These are phyloP conservation scores for Fusarium odoratissimum DNA, from an alignment of 2,329 filamentous ascomycete species.

Conservation along the genomic window DNA sequence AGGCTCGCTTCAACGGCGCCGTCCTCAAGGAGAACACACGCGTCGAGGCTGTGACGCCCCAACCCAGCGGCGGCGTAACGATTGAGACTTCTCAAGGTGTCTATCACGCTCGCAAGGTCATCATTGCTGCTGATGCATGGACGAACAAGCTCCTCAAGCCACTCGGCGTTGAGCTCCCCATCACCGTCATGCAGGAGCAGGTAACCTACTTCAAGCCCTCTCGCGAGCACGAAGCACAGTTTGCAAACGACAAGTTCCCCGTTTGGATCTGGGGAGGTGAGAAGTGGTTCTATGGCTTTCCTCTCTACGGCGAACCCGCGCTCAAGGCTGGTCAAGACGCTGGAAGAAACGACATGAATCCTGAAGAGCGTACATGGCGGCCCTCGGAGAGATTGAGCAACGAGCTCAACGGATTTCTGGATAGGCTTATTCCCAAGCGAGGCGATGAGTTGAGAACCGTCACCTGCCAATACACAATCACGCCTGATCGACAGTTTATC, in stretches of 20 bases:
- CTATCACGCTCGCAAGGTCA: too few relatives aligned
- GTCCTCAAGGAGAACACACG: too few relatives aligned
- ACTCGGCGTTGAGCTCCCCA: not conserved
- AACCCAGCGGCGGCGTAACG: too few relatives aligned
- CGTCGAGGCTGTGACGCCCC: too few relatives aligned
- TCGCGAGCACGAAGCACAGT: too few relatives aligned
- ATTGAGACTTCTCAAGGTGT: too few relatives aligned
- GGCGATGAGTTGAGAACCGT: conserved; percentile 25
- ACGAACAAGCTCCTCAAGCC: not conserved
- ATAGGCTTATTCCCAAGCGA: not conserved
- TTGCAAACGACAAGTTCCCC: too few relatives aligned
- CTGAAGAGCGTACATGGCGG: not conserved
- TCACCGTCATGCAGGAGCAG: not conserved
- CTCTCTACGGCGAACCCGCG: conserved; percentile 1
- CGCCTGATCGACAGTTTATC: conserved; percentile 28
- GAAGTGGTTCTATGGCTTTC: too few relatives aligned
- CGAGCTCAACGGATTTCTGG: not conserved
- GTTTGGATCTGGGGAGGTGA: too few relatives aligned
- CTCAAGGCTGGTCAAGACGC: conserved; percentile 8
- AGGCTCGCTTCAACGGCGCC: too few relatives aligned
- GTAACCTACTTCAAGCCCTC: not conserved
- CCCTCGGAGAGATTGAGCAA: not conserved
- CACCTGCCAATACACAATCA: conserved; percentile 38
- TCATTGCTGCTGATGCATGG: not conserved
- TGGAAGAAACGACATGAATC: not conserved